Base-by-base conservation (phyloP, 1,284 basidiomycete genomes). In the Ustilago curta region DNA sequence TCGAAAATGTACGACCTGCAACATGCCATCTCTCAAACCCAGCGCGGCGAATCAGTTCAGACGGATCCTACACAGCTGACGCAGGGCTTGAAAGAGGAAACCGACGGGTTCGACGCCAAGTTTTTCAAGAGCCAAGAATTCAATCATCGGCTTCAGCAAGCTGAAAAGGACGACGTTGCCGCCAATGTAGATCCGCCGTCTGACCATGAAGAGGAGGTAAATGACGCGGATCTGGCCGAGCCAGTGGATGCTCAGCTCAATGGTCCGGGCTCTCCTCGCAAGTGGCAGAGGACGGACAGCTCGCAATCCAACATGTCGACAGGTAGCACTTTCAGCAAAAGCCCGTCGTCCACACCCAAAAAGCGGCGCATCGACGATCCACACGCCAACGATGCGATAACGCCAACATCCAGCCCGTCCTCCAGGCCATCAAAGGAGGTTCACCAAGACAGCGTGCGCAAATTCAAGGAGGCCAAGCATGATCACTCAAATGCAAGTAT, bases 111-210 rank as follows among this genome's bases (percentile, higher is more conserved):
- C 14, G 79, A 84, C 39, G 57, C 64, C 3, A 84, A 85, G 16
- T 79, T 85, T 40, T 84, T 80, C 64, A 54, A 85, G 54, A 81
- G 81, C 18, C 70, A 82, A 21, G 79, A 80, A 2, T 84, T 86
- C 21, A 81, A 60, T 11, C 52, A 61, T 8, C 43, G 57, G n/a
- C 49, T 79, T 2, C 77, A 68, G 8, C 76, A 78, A 16, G 72
- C 79, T 4, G 79, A 84, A 25, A 77, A 75, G 14, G 60, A 65
- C n/a, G 57, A 71, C n/a, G 59, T 53, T 18, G 73, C 69, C 60
- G 50, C 61, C 50, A 66, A 53, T 23, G 48, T 29, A 42, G 73
- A 66, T 27, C 50, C 59, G 4, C 54, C 59, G 1, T 70, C 73
- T 0, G 76, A 75, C 23, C 65, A 52, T 12, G 72, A 67, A 29